These are phyloP conservation scores for Phaeosphaeria sp. DNA, from an alignment of 2,329 filamentous ascomycete genomes.

Conservation along the genomic window DNA sequence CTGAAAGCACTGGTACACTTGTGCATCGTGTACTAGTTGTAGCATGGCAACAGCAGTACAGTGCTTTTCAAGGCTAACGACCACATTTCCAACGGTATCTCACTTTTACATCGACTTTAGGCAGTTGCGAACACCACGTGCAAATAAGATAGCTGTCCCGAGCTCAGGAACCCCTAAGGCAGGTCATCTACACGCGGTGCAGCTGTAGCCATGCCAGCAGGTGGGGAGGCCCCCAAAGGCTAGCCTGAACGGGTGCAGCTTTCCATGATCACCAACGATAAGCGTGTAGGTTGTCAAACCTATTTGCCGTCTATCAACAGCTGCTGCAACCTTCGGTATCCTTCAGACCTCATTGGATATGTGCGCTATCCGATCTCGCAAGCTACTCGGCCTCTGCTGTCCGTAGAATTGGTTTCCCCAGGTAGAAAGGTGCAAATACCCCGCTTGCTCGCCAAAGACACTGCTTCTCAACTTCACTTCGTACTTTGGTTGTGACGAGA, in stretches of 20 bases:
- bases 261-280: slow-evolving; percentile 7
- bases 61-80: no score
- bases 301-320: not conserved
- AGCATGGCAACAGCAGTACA: no score
- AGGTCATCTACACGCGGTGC: slow-evolving; percentile 4
- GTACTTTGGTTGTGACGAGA: not conserved
- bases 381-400: not conserved
- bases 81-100: no score
- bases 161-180: not conserved
- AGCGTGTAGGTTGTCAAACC: slow-evolving; percentile 4
- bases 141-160: not conserved
- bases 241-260: slow-evolving; percentile 6
- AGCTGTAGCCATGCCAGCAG: not conserved
- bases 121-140: not conserved
- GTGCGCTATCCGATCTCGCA: not conserved
- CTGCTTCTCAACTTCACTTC: slow-evolving; percentile 4
- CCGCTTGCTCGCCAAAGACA: slow-evolving; percentile 9
- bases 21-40: no score
- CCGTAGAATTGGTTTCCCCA: not conserved
- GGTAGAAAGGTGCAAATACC: slow-evolving; percentile 26
- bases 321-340: not conserved
- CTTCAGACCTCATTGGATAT: not conserved
- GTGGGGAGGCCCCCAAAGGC: slow-evolving; percentile 3
- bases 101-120: not conserved
- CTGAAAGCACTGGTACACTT: no score